Evolutionary conservation across 805 yeast genomes (phyloP).

Genomic region (Saturnispora bothae): DNA sequence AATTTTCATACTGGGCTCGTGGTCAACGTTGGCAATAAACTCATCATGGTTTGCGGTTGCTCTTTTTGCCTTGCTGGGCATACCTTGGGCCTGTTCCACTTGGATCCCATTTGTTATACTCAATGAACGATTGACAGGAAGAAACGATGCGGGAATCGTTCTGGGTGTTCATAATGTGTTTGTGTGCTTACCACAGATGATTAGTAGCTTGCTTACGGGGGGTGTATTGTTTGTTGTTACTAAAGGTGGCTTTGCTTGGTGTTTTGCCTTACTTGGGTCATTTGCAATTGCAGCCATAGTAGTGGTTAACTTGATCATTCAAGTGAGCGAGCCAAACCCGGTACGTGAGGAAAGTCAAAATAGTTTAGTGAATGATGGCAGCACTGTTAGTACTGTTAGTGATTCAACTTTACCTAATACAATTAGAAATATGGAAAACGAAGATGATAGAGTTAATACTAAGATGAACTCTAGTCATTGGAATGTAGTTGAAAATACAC

Average conservation of each 20-base stretch:
- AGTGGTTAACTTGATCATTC: too few species aligned
- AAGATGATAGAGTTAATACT: too few species aligned
- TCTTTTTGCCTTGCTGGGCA: slow-evolving; percentile 43
- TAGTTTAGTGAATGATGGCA: too few species aligned
- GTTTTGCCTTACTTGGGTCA: slow-evolving; percentile 45
- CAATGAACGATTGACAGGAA: slow-evolving; percentile 20
- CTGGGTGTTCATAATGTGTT: slow-evolving; percentile 49
- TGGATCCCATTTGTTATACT: slow-evolving; percentile 61
- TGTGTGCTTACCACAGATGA: slow-evolving; percentile 48
- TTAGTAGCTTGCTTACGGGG: slow-evolving; percentile 10
- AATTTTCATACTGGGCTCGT: slow-evolving; percentile 38
- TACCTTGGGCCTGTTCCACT: slow-evolving; percentile 55
- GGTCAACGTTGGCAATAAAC: slow-evolving; percentile 35
- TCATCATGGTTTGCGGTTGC: slow-evolving; percentile 34
- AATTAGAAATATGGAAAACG: too few species aligned
- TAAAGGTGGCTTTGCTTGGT: slow-evolving; percentile 44
- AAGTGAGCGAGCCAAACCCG: background rate
- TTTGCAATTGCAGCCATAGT: slow-evolving; percentile 38
- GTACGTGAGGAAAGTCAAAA: background rate
- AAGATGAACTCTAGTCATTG: too few species aligned
- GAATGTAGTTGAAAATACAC: too few species aligned
- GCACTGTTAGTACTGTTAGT: too few species aligned
- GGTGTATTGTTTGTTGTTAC: slow-evolving; percentile 27
- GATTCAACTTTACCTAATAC: too few species aligned
- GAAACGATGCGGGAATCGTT: slow-evolving; percentile 44